Conservation (phyloP, 2,329 filamentous ascomycete species). For the Xylaria sp. region DNA sequence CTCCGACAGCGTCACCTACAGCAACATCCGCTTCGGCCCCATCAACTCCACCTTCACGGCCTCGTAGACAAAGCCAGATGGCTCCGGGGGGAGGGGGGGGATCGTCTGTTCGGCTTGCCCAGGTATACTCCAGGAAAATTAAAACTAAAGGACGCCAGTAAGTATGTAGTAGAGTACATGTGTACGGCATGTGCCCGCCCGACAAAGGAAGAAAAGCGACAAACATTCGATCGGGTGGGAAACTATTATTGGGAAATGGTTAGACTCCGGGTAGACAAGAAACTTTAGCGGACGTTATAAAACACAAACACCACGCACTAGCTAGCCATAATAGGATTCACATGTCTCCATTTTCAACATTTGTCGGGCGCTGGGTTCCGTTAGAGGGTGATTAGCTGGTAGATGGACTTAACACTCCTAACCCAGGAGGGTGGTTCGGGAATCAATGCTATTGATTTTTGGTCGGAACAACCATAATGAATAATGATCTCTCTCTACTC, state of each 20-base stretch:
- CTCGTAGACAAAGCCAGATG: background rate
- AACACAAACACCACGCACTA: slow-evolving; percentile 2
- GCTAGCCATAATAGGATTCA: background rate
- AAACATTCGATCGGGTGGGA: background rate
- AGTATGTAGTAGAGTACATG: too few relatives aligned
- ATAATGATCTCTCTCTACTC: background rate
- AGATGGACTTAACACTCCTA: background rate
- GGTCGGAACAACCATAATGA: background rate
- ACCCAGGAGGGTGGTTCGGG: background rate
- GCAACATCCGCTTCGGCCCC: slow-evolving; percentile 60
- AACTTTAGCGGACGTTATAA: background rate
- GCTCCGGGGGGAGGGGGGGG: too few relatives aligned
- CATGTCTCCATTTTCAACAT: background rate
- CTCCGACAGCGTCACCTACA: slow-evolving; percentile 56
- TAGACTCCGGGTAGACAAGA: background rate
- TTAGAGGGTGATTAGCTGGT: background rate
- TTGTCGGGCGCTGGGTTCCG: background rate
- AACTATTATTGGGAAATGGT: background rate
- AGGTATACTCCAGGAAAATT: background rate
- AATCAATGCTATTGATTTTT: background rate
- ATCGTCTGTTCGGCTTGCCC: background rate
- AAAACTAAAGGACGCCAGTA: background rate
- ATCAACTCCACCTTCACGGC: slow-evolving; percentile 56
- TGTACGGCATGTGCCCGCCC: too few relatives aligned
- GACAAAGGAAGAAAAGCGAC: background rate